These are phyloP conservation scores for Hura crepitans DNA, from an alignment of 441 rosid genomes.

Conservation along the genomic window DNA sequence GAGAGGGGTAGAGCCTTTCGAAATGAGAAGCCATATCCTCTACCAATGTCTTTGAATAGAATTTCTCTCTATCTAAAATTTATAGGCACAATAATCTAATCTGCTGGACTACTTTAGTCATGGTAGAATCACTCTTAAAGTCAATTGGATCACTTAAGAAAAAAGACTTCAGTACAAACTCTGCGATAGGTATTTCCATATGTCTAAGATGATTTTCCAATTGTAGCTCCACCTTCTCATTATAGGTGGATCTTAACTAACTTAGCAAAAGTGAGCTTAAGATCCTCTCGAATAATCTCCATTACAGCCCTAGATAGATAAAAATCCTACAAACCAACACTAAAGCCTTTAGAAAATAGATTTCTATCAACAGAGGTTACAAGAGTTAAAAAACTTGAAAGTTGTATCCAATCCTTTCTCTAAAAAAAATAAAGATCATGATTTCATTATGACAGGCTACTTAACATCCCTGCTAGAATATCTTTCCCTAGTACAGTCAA, in stretches of 20 bases:
- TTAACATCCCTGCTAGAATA: slow-evolving; percentile 43
- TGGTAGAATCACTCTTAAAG: slow-evolving; percentile 67
- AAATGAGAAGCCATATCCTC: slow-evolving; percentile 73
- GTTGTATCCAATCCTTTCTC: slow-evolving; percentile 76
- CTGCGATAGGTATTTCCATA: slow-evolving; percentile 46
- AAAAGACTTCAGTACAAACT: slow-evolving; percentile 56
- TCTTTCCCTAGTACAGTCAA: slow-evolving; percentile 55
- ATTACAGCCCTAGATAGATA: slow-evolving; percentile 40
- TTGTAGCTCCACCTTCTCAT: slow-evolving; percentile 65
- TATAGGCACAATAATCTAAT: slow-evolving; percentile 74
- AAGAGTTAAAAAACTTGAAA: slow-evolving; percentile 61
- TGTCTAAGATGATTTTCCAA: slow-evolving; percentile 57
- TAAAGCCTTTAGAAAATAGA: slow-evolving; percentile 63
- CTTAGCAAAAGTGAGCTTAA: slow-evolving; percentile 45
- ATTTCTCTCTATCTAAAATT: slow-evolving; percentile 67
- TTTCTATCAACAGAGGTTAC: slow-evolving; percentile 86
- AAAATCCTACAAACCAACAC: slow-evolving; percentile 69
- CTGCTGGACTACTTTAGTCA: slow-evolving; percentile 66
- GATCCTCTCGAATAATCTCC: slow-evolving; percentile 31
- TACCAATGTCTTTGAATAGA: slow-evolving; percentile 69
- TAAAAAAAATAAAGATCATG: slow-evolving; percentile 48
- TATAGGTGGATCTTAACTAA: slow-evolving; percentile 50
- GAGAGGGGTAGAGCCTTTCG: slow-evolving; percentile 49
- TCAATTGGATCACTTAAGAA: slow-evolving; percentile 66
- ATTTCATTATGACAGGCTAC: slow-evolving; percentile 49